Evolutionary conservation across 352 stramenopile species (phyloP).

Genomic region (Elongisporangium undulatum): DNA sequence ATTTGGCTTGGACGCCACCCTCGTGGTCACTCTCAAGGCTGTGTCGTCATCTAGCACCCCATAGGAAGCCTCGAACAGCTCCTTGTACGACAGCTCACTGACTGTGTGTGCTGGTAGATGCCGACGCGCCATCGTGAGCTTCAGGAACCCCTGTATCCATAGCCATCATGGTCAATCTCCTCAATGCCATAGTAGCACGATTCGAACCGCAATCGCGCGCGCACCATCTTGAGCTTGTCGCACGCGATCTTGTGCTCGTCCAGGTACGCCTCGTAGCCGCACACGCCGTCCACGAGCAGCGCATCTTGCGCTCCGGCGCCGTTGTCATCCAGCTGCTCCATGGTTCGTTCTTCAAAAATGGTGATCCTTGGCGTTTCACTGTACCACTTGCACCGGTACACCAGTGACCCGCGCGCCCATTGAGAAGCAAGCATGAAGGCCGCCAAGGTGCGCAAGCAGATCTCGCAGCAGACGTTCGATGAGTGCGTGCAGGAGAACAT

Average conservation of each 20-base stretch:
- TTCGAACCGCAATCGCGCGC: not conserved
- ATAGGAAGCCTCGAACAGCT: conserved; percentile 37
- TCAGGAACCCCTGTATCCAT: conserved; percentile 58
- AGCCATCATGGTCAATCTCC: not conserved
- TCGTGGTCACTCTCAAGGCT: not conserved
- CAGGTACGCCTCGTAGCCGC: conserved; percentile 48
- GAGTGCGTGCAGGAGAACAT: conserved; percentile 88
- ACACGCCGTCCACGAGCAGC: conserved; percentile 31
- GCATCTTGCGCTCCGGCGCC: conserved; percentile 22
- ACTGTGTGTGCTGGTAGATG: conserved; percentile 42
- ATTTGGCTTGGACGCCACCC: not conserved
- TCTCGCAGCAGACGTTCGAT: conserved; percentile 90
- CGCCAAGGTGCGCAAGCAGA: conserved; percentile 36
- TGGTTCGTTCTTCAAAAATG: not conserved
- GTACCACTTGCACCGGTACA: not conserved
- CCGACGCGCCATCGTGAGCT: conserved; percentile 55
- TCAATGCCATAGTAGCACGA: not conserved
- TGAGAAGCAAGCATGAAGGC: conserved; percentile 12
- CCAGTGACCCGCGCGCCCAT: not conserved
- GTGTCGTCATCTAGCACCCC: conserved; percentile 14
- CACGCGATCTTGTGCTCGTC: conserved; percentile 37
- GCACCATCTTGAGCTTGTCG: conserved; percentile 55
- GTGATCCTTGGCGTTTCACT: not conserved
- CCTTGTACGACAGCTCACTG: conserved; percentile 58
- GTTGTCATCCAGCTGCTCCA: conserved; percentile 1